Conservation (phyloP, 1,284 basidiomycete species). For the Marasmius tenuissimus region DNA sequence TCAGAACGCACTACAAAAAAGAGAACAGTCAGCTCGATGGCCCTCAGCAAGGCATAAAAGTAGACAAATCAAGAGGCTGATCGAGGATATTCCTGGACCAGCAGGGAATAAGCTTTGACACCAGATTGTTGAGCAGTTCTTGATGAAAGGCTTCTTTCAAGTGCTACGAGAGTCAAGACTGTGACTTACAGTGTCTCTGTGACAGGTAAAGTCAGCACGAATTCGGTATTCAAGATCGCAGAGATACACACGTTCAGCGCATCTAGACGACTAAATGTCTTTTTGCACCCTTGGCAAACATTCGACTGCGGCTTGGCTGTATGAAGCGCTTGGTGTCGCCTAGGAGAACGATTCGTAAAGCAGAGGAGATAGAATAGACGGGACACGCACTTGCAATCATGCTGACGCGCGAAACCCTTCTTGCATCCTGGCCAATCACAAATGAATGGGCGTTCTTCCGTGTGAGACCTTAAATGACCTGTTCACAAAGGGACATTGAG, state of each 20-base stretch:
- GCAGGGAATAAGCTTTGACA: not conserved
- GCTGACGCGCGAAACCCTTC: conserved; percentile 92
- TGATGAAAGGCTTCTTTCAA: not conserved
- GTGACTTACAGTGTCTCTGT: conserved; percentile 49
- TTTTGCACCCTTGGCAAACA: conserved; percentile 89
- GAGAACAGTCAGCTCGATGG: conserved; percentile 15
- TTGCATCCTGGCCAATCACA: conserved; percentile 93
- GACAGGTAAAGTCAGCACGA: conserved; percentile 17
- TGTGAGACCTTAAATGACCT: conserved; percentile 96
- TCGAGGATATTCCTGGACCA: too few species aligned
- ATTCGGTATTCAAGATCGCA: conserved; percentile 18
- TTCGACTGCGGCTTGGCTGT: conserved; percentile 82
- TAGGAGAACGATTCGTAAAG: conserved; percentile 27
- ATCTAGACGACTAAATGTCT: conserved; percentile 92
- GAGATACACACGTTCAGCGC: conserved; percentile 81
- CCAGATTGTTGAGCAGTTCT: not conserved
- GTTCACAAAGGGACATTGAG: conserved; percentile 25
- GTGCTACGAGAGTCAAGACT: not conserved
- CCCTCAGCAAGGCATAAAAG: not conserved
- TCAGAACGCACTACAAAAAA: conserved; percentile 69
- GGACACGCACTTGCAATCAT: conserved; percentile 87
- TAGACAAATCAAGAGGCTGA: too few species aligned
- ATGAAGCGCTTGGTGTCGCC: conserved; percentile 86
- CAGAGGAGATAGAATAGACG: conserved; percentile 8
- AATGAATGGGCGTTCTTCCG: conserved; percentile 91